Conservation (phyloP, 306 rosid species). For the Prunus mume region DNA sequence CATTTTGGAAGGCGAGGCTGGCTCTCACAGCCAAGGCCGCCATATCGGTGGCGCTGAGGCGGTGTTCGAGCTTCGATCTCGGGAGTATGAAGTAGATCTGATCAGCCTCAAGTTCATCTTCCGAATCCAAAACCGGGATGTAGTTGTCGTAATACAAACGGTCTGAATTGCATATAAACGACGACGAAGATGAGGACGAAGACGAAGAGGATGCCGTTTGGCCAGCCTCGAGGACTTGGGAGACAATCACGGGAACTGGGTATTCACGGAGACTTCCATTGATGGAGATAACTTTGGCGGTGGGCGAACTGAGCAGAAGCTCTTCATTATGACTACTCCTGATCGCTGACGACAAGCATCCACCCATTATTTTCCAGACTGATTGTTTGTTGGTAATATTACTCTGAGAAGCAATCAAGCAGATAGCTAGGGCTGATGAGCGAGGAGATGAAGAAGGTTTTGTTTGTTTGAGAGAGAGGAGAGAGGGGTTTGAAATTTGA, state of each 20-base stretch:
- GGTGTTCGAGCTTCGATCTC: constrained; percentile 11
- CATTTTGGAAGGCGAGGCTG: constrained; percentile 36
- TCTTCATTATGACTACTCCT: not conserved
- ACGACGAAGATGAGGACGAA: not conserved
- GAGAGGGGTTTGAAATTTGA: not conserved
- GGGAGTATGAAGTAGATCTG: constrained; percentile 52
- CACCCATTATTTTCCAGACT: constrained; percentile 31
- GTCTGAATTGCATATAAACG: constrained; percentile 44
- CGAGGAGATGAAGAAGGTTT: too few relatives aligned
- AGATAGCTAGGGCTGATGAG: too few relatives aligned
- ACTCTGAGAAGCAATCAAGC: too few relatives aligned
- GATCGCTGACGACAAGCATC: constrained; percentile 21
- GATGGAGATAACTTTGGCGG: constrained; percentile 33
- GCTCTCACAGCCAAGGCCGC: constrained; percentile 56
- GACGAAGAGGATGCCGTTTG: constrained; percentile 2
- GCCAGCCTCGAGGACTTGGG: constrained; percentile 33
- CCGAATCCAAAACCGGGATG: constrained; percentile 27
- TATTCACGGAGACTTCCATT: constrained; percentile 29
- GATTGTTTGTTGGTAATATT: too few relatives aligned
- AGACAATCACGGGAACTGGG: constrained; percentile 35
- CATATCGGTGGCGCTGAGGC: constrained; percentile 43
- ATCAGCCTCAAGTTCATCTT: constrained; percentile 24
- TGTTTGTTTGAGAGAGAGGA: not conserved
- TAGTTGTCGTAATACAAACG: constrained; percentile 25
- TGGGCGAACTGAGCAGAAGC: not conserved